phyloP scores from a whole-genome alignment of 2,329 filamentous ascomycete species.

The Rosellinia necatrix region DNA sequence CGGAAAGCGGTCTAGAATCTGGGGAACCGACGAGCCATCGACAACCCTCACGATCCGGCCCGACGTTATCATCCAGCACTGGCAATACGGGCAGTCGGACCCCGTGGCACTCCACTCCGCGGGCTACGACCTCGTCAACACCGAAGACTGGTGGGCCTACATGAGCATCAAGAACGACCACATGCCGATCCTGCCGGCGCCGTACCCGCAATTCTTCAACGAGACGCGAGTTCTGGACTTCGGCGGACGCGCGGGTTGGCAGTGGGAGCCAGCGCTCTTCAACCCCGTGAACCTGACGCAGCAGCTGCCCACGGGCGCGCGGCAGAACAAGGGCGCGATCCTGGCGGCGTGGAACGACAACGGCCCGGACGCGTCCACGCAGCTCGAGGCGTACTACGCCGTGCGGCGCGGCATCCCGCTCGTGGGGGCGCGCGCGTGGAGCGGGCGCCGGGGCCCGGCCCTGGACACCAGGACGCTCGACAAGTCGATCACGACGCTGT shows the following conservation, averaged over 20 bases:
- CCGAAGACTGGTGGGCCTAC: constrained; percentile 58
- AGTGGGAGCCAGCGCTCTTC: constrained; percentile 51
- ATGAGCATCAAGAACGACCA: constrained; percentile 59
- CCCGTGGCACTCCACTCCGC: constrained; percentile 45
- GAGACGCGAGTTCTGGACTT: constrained; percentile 51
- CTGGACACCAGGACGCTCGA: constrained; percentile 37
- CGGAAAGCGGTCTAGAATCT: constrained; percentile 55
- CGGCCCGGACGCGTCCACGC: constrained; percentile 52
- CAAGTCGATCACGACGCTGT: constrained; percentile 45
- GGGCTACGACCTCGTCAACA: constrained; percentile 50
- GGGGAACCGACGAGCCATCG: constrained; percentile 55
- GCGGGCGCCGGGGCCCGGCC: constrained; percentile 43
- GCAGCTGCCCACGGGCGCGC: constrained; percentile 42
- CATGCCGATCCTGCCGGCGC: constrained; percentile 49
- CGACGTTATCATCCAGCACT: constrained; percentile 49
- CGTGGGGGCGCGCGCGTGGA: constrained; percentile 49
- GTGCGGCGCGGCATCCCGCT: constrained; percentile 51
- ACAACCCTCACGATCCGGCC: constrained; percentile 39
- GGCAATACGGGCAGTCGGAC: constrained; percentile 54
- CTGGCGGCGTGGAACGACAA: constrained; percentile 55
- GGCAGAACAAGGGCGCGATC: constrained; percentile 43
- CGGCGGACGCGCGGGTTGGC: constrained; percentile 45
- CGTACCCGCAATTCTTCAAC: constrained; percentile 54
- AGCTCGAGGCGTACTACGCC: constrained; percentile 53
- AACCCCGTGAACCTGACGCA: constrained; percentile 49